phyloP scores from a whole-genome alignment of 495 filamentous ascomycete species.

The Podospora didyma region DNA sequence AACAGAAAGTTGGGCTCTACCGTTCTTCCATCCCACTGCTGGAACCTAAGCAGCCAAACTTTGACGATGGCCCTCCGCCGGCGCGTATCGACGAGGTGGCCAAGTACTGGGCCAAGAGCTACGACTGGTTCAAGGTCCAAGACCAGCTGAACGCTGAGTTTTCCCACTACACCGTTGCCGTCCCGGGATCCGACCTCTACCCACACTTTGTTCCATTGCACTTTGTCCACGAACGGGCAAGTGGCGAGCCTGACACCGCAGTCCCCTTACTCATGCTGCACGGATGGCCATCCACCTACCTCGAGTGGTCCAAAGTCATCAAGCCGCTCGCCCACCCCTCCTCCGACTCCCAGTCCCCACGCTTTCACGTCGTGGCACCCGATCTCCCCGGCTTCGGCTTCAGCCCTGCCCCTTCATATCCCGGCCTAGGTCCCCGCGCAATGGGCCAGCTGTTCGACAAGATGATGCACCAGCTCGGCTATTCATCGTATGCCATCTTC shows the following conservation, averaged over 20 bases:
- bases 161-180: not conserved
- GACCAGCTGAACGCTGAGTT: not conserved
- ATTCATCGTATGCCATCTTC: not conserved
- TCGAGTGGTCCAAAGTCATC: not conserved
- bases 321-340: not conserved
- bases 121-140: not conserved
- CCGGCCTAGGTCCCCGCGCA: not conserved
- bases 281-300: not conserved
- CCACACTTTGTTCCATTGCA: not conserved
- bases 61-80: not conserved
- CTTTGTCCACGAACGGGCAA: not conserved
- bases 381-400: not conserved
- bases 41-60: not conserved
- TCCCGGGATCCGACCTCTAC: not conserved
- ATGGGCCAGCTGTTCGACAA: not conserved
- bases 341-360: not conserved
- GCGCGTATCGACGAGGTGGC: not conserved
- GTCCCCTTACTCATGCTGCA: not conserved
- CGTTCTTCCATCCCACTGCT: not conserved
- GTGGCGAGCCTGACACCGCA: not conserved
- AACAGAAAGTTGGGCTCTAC: not conserved
- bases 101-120: not conserved
- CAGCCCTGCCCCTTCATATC: not conserved
- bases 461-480: not conserved
- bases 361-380: not conserved